phyloP scores from a whole-genome alignment of 257 asterid genomes.

The Marsdenia floribunda region DNA sequence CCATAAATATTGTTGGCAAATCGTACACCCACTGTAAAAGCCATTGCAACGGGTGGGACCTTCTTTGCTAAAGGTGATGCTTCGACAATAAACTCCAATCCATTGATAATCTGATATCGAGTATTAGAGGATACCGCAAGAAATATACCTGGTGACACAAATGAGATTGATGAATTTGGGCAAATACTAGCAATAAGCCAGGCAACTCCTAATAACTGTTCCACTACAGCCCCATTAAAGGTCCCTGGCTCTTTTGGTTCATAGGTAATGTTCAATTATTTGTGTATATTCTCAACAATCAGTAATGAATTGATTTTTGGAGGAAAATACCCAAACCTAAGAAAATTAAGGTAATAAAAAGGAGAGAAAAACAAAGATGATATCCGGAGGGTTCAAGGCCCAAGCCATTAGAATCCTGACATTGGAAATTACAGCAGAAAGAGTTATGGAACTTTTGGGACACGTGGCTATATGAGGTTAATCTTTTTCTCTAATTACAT shows the following conservation, averaged over 20 bases:
- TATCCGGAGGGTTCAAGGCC: neutral
- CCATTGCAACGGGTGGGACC: slow-evolving; percentile 70
- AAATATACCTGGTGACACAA: slow-evolving; percentile 49
- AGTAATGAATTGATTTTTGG: neutral
- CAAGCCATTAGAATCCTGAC: neutral
- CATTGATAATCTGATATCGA: slow-evolving; percentile 85
- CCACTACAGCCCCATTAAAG: neutral
- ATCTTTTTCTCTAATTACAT: neutral
- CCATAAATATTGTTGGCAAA: slow-evolving; percentile 83
- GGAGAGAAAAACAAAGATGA: neutral
- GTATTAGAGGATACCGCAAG: slow-evolving; percentile 84
- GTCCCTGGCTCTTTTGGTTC: neutral
- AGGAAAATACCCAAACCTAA: neutral
- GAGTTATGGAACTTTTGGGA: neutral
- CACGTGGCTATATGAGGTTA: neutral
- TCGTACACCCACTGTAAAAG: slow-evolving; percentile 82
- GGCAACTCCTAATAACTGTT: neutral
- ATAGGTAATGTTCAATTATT: neutral
- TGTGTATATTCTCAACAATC: neutral
- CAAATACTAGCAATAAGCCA: neutral
- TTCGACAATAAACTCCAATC: slow-evolving; percentile 71
- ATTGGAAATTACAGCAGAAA: neutral
- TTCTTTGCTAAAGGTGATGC: slow-evolving; percentile 63
- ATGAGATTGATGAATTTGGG: neutral
- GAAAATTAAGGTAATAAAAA: neutral